A percentile compares a stretch with the other conserved stretches of the same genome.
phyloP scores from a whole-genome alignment of 768 basidiomycete genomes.

The Leccinum truebloodii region DNA sequence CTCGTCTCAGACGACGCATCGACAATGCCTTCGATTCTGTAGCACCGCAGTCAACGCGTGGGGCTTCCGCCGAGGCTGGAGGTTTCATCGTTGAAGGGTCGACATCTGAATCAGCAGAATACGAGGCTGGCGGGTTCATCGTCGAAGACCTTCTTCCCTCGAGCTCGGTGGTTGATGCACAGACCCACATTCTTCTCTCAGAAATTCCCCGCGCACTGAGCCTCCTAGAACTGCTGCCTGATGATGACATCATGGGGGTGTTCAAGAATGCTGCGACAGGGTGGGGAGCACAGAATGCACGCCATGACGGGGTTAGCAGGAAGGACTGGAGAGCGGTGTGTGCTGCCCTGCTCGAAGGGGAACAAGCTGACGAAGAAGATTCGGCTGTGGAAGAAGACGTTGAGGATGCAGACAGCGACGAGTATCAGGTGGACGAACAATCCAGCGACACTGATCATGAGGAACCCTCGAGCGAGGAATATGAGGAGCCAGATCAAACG shows the following conservation, averaged over 20 bases:
- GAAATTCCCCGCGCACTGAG: conserved; percentile 63
- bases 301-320: conserved; percentile 47
- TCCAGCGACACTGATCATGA: conserved; percentile 22
- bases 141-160: conserved; percentile 25
- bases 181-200: conserved; percentile 49
- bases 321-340: conserved; percentile 84
- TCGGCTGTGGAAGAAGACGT: conserved; percentile 16
- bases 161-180: conserved; percentile 4
- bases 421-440: conserved; percentile 26
- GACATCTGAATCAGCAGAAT: conserved; percentile 14
- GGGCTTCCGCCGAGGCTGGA: conserved; percentile 20
- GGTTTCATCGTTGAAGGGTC: conserved; percentile 37
- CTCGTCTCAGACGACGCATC: conserved; percentile 44
- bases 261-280: conserved; percentile 77
- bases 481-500: conserved; percentile 19
- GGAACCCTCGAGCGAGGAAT: conserved; percentile 33
- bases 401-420: conserved; percentile 28
- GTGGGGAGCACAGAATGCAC: conserved; percentile 48
- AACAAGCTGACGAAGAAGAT: conserved; percentile 19
- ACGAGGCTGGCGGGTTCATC: conserved; percentile 34
- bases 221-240: conserved; percentile 61
- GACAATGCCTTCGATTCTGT: conserved; percentile 52
- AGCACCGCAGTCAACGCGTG: conserved; percentile 5
- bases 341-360: conserved; percentile 63
- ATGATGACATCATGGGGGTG: conserved; percentile 72